phyloP scores from a whole-genome alignment of 257 asterid genomes.

The Gentiana straminea region DNA sequence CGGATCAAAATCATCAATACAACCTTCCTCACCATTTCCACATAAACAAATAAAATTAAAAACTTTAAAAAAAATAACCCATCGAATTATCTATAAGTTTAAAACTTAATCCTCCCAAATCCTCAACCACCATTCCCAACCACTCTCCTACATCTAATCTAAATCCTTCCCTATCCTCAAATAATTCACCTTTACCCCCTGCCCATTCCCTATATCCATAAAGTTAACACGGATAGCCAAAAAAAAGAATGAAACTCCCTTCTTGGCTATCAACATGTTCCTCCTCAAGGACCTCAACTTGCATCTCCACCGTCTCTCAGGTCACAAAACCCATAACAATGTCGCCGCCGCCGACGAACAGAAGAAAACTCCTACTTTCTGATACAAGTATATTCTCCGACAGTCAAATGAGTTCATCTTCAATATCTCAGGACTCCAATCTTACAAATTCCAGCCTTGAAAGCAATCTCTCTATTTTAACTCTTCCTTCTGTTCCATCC shows the following conservation, averaged over 20 bases:
- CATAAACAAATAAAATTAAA: not conserved
- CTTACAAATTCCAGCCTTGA: conserved; percentile 32
- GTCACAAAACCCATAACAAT: not conserved
- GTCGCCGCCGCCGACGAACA: conserved; percentile 5
- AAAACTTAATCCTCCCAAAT: conserved; percentile 2
- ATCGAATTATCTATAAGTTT: not conserved
- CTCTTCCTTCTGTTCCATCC: conserved; percentile 77
- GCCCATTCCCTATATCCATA: conserved; percentile 15
- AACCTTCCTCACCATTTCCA: no score
- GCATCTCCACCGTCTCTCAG: conserved; percentile 17
- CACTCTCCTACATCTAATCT: not conserved
- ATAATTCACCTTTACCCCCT: not conserved
- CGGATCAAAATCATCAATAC: no score
- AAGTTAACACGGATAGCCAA: no score
- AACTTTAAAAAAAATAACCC: not conserved
- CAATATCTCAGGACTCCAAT: conserved; percentile 29
- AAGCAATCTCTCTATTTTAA: conserved; percentile 53
- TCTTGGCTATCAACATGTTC: conserved; percentile 53
- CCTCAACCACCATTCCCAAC: not conserved
- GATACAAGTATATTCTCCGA: conserved; percentile 30
- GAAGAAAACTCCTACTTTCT: conserved; percentile 10
- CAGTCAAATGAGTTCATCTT: conserved; percentile 17
- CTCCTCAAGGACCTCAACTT: conserved; percentile 15
- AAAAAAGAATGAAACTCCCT: conserved; percentile 27
- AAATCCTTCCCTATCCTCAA: not conserved